phyloP scores from a whole-genome alignment of 176 grass and related monocot species.

The Cenchrus americanus region DNA sequence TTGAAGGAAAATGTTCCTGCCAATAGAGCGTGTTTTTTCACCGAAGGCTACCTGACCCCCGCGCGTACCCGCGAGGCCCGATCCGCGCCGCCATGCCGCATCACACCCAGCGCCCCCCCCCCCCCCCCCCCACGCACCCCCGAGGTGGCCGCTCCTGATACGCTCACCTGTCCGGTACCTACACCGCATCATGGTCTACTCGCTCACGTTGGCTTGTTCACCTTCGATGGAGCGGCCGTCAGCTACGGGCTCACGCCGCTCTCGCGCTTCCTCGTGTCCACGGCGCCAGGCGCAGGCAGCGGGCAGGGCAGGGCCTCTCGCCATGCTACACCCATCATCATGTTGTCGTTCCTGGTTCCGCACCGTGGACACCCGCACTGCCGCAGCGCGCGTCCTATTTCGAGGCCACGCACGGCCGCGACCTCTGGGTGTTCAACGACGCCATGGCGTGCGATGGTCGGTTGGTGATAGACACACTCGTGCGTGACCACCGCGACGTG shows the following conservation, averaged over 20 bases:
- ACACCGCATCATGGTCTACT: slow-evolving; percentile 60
- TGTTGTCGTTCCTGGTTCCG: slow-evolving; percentile 60
- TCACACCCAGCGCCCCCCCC: too few relatives aligned
- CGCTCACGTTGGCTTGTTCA: slow-evolving; percentile 53
- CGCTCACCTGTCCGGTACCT: slow-evolving; percentile 26
- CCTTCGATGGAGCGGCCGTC: background rate
- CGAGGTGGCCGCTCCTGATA: too few relatives aligned
- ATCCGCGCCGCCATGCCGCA: too few relatives aligned
- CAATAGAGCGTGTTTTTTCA: too few relatives aligned
- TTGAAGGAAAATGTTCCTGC: too few relatives aligned
- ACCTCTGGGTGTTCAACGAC: slow-evolving; percentile 60
- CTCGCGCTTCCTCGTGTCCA: slow-evolving; percentile 50
- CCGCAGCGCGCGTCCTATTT: slow-evolving; percentile 42
- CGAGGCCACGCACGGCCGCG: slow-evolving; percentile 36
- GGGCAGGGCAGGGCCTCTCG: slow-evolving; percentile 24
- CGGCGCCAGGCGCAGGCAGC: background rate
- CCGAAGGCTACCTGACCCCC: too few relatives aligned
- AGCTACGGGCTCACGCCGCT: slow-evolving; percentile 50
- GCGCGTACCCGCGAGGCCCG: too few relatives aligned
- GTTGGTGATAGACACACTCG: slow-evolving; percentile 58
- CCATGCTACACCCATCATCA: slow-evolving; percentile 58
- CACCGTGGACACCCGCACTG: background rate
- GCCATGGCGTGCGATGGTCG: slow-evolving; percentile 59
- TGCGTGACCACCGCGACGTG: slow-evolving; percentile 37
- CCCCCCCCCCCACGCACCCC: too few relatives aligned